A percentile compares a stretch with the other conserved stretches of the same genome.
These are phyloP conservation scores for Entomortierella beljakovae DNA, from an alignment of 192 early-diverging fungal species.

Conservation along the genomic window DNA sequence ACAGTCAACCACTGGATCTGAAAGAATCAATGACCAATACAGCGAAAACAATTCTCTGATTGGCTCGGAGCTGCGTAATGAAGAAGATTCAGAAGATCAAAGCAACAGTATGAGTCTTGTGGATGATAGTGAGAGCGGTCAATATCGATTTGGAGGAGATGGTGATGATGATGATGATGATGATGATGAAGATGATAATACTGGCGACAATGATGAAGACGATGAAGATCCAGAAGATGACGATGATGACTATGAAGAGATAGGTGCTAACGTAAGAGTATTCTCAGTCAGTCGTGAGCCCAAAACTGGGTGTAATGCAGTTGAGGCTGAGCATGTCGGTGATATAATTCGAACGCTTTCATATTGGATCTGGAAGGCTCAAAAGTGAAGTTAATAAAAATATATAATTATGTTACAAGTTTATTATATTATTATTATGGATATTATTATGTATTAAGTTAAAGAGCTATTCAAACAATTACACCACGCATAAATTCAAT, in stretches of 20 bases:
- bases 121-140: constrained; percentile 4
- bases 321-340: constrained; percentile 50
- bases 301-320: constrained; percentile 46
- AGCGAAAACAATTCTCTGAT: background rate
- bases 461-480: constrained; percentile 12
- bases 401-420: background rate
- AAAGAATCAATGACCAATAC: background rate
- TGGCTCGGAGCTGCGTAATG: background rate
- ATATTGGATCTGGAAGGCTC: constrained; percentile 45
- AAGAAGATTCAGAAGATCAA: background rate
- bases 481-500: constrained; percentile 43
- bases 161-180: constrained; percentile 3
- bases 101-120: background rate
- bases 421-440: constrained; percentile 3
- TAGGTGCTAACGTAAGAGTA: constrained; percentile 27
- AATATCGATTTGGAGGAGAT: background rate
- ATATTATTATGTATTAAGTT: background rate
- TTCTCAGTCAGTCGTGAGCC: constrained; percentile 53
- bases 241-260: constrained; percentile 4
- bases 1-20: constrained; percentile 13
- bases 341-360: constrained; percentile 49
- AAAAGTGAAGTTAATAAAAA: constrained; percentile 6
- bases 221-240: background rate
- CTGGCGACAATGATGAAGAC: constrained; percentile 7
- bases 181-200: background rate